phyloP scores from a whole-genome alignment of 441 rosid genomes.

The Gossypium schwendimanii region DNA sequence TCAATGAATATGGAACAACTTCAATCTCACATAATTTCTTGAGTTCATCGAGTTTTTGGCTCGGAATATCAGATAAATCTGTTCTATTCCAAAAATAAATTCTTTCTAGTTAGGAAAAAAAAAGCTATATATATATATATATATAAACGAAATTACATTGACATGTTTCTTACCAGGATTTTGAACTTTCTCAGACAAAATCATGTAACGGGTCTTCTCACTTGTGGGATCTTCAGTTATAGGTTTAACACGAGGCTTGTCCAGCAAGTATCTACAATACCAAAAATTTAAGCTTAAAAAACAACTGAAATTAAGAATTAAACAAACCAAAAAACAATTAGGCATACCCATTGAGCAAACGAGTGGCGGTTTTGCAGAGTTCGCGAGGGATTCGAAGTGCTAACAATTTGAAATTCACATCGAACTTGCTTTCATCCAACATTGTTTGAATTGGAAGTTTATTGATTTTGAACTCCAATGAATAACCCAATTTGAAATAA shows the following conservation, averaged over 20 bases:
- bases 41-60: constrained; percentile 48
- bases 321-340: no score
- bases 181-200: constrained; percentile 61
- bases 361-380: constrained; percentile 53
- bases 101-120: constrained; percentile 5
- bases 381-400: constrained; percentile 84
- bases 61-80: constrained; percentile 70
- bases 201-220: constrained; percentile 54
- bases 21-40: constrained; percentile 52
- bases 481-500: not conserved
- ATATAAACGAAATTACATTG: not conserved
- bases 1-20: constrained; percentile 64
- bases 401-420: constrained; percentile 55
- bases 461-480: not conserved
- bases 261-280: constrained; percentile 55
- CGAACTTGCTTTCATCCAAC: constrained; percentile 74
- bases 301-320: not conserved
- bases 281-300: constrained; percentile 6
- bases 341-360: constrained; percentile 61
- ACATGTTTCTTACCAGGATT: constrained; percentile 37
- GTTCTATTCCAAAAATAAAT: constrained; percentile 24
- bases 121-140: not conserved
- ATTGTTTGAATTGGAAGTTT: constrained; percentile 12
- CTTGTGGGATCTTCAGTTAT: constrained; percentile 63
- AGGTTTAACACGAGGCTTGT: constrained; percentile 76